Evolutionary conservation across 805 yeast species (phyloP).

Genomic region (Candida sphagnicola): DNA sequence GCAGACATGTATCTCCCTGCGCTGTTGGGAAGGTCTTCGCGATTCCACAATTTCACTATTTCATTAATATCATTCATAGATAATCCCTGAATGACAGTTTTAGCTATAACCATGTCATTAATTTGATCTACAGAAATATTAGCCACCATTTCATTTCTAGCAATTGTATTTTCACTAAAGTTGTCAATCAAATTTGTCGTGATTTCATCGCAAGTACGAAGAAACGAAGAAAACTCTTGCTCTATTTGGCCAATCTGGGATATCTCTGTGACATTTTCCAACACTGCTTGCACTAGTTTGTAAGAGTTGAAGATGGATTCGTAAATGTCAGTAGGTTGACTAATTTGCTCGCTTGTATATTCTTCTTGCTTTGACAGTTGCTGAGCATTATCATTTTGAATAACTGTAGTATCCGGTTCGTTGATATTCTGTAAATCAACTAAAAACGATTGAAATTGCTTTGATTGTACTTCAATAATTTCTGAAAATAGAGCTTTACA

Average conservation of each 20-base stretch:
- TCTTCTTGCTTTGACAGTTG: conserved; percentile 11
- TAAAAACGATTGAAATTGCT: conserved; percentile 24
- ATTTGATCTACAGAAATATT: conserved; percentile 23
- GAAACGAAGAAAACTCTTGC: conserved; percentile 12
- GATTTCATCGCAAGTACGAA: conserved; percentile 14
- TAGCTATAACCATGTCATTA: conserved; percentile 28
- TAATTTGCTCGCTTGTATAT: conserved; percentile 15
- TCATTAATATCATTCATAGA: conserved; percentile 18
- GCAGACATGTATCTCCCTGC: conserved; percentile 39
- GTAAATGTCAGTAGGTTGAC: conserved; percentile 33
- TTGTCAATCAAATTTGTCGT: conserved; percentile 15
- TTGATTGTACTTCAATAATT: conserved; percentile 24
- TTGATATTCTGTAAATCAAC: conserved; percentile 15
- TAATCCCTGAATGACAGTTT: conserved; percentile 25
- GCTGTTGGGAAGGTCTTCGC: conserved; percentile 16
- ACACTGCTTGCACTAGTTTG: conserved; percentile 24
- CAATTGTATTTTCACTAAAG: conserved; percentile 13
- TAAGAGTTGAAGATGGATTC: conserved; percentile 29
- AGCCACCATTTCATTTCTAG: conserved; percentile 20
- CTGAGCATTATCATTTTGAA: background rate
- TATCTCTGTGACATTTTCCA: conserved; percentile 20
- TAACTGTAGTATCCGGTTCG: background rate
- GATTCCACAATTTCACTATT: conserved; percentile 32
- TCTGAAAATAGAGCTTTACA: conserved; percentile 17
- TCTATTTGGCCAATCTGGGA: conserved; percentile 10